Evolutionary conservation across 2,329 filamentous ascomycete species (phyloP), one percentile per base, ranked within the genome.

Genomic region (Alternaria sp.): DNA sequence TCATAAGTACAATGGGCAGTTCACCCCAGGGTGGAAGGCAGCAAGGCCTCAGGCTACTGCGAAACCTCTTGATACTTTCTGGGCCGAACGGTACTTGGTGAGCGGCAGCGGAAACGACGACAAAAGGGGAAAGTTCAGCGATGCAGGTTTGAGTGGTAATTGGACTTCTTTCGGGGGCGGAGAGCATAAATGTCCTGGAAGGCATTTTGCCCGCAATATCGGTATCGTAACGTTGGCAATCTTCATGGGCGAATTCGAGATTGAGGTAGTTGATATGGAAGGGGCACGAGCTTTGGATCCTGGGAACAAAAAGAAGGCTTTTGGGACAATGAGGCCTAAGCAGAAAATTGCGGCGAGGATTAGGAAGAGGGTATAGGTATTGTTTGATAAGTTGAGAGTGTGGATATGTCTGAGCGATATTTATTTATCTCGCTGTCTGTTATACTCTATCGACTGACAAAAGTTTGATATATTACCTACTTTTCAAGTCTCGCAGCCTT

Each of bases 401-500:
- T 3, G n/a, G n/a, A 32, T 3, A 22, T 24, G 20, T 42, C 5
- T 16, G 14, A 7, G 4, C 16, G 7, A 1, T 38, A 38, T 4
- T 3, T 1, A 26, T 22, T 8, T 5, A 24, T 42, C 5, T 5
- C 16, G 18, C 18, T 3, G 18, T 7, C 39, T 41, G 2, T 24
- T 11, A 3, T 20, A 42, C 20, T 24, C 20, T 42, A 14, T 42
- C 20, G 12, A 42, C 22, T 16, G 5, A 24, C 6, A 24, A 16
- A 7, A 16, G 7, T 7, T 22, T 4, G 22, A 1, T 22, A 42
- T 24, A 41, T n/a, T 7, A 36, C 7, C 32, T 66, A 73, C 63
- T 73, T 74, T 47, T 73, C 69, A 20, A 74, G 48, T 36, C 72
- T 67, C 7, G 3, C 57, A 5, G 65, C 65, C 39, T 69, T 61